Evolutionary conservation across 345 rosid species (phyloP).

Genomic region (Hirschfeldia incana): DNA sequence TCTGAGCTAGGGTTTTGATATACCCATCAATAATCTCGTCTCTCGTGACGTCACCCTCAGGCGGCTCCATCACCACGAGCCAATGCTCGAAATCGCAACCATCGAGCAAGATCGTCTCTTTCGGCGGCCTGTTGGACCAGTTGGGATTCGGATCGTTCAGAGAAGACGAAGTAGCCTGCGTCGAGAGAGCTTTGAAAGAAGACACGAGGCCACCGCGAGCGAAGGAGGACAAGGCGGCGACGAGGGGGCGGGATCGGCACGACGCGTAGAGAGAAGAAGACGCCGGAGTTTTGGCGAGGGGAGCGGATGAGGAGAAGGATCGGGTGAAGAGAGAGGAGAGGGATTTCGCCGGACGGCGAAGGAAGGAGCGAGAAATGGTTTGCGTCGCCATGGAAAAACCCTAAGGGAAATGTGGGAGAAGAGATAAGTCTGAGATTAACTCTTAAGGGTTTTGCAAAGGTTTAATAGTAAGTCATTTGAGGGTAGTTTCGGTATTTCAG

Average conservation of each 20-base stretch:
- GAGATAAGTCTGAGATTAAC: background rate
- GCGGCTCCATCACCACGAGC: slow-evolving; percentile 84
- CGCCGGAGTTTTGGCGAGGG: slow-evolving; percentile 14
- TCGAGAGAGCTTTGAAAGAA: slow-evolving; percentile 42
- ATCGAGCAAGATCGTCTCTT: slow-evolving; percentile 89
- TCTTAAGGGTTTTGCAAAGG: slow-evolving; percentile 26
- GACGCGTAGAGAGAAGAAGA: slow-evolving; percentile 23
- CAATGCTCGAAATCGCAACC: slow-evolving; percentile 96
- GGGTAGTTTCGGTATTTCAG: background rate
- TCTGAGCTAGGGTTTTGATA: slow-evolving; percentile 66
- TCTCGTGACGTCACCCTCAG: slow-evolving; percentile 64
- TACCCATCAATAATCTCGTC: slow-evolving; percentile 83
- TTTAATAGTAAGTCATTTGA: background rate
- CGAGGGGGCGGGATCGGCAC: slow-evolving; percentile 24
- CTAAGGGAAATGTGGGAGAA: background rate
- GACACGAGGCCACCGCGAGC: slow-evolving; percentile 32
- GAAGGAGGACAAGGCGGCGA: slow-evolving; percentile 20
- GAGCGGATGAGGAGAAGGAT: slow-evolving; percentile 30
- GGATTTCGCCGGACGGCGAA: slow-evolving; percentile 43
- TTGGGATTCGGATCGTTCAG: slow-evolving; percentile 76
- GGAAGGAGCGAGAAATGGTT: slow-evolving; percentile 42
- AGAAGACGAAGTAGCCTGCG: slow-evolving; percentile 59
- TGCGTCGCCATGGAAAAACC: slow-evolving; percentile 48
- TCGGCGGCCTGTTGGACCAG: slow-evolving; percentile 91
- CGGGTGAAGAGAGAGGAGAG: slow-evolving; percentile 30